Evolutionary conservation across 805 yeast species (phyloP).

Genomic region (Saturnispora mendoncae): DNA sequence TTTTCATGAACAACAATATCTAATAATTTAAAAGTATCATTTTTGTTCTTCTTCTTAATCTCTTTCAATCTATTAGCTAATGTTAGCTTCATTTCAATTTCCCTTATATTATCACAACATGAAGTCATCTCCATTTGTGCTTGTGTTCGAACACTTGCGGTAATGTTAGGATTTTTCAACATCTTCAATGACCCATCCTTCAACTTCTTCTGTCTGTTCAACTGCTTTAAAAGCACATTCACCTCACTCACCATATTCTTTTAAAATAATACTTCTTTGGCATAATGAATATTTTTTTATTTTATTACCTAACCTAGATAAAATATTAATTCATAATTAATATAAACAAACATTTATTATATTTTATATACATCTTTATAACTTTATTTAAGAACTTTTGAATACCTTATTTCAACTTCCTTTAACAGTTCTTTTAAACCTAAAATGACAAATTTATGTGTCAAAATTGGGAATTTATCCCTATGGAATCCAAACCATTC

Average conservation of each 20-base stretch:
- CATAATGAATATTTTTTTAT: no score
- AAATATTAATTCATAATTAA: no score
- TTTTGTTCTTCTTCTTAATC: neutral
- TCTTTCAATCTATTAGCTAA: neutral
- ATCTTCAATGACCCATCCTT: conserved; percentile 8
- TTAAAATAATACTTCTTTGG: neutral
- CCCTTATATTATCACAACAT: conserved; percentile 2
- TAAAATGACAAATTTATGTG: conserved; percentile 72
- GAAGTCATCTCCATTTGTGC: conserved; percentile 10
- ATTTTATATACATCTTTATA: neutral
- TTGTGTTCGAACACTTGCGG: conserved; percentile 1
- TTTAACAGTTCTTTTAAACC: conserved; percentile 65
- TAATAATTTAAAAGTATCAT: neutral
- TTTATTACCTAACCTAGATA: no score
- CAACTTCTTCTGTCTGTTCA: conserved; percentile 3
- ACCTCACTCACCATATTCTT: neutral
- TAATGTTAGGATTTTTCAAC: conserved; percentile 1
- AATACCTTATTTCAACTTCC: conserved; percentile 51
- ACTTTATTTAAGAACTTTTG: conserved; percentile 38
- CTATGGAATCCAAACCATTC: conserved; percentile 98
- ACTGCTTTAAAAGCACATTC: neutral
- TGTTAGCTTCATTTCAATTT: conserved; percentile 2
- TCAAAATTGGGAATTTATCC: conserved; percentile 71
- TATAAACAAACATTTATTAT: no score
- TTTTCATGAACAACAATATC: no score